Evolutionary conservation across 2,329 filamentous ascomycete species (phyloP), one percentile per base, ranked within the genome.

Genomic region (Epichloe amarillans): DNA sequence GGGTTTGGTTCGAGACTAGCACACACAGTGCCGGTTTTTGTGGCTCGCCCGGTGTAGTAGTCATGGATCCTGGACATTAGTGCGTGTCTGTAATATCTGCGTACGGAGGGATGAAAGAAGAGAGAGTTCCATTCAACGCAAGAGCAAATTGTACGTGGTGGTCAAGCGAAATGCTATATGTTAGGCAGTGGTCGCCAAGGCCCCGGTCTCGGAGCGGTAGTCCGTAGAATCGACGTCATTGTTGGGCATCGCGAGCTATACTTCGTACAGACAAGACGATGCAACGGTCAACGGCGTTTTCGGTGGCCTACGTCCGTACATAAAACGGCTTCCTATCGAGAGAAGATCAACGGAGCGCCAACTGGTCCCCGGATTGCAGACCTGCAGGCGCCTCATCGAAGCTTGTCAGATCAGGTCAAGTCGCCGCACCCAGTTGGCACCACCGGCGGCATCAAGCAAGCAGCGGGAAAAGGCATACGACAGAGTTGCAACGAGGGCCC

Each of bases 21-120:
- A 47, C 11, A 38, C 47, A 49, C 46, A 49, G 50, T 49, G 50
- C 36, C 41, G 15, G 17, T 17, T 30, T 41, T n/a, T 46, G 46
- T 37, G 23, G 46, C 26, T 40, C 41, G 26, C 46, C 12, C 51
- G n/a, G 47, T 47, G 43, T 49, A 43, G n/a, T 26, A 14, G 33
- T 35, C 36, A 14, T 30, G 5, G 36, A 6, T 17, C 21, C 14
- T 35, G 14, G 6, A 11, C 37, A n/a, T 47, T 8, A 5, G 37
- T 11, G 37, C 46, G 46, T 37, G 10, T 11, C 21, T 26, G 26
- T 26, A 21, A 21, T 21, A 23, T 37, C 8, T n/a, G 14, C 30
- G 8, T 21, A 10, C 39, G 15, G 5, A 30, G 36, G 21, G 46
- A n/a, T n/a, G 46, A 47, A n/a, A 26, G 30, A 40, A 36, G n/a